Percentiles rank a stretch among this genome's conserved stretches.
Evolutionary conservation across 257 asterid species (phyloP).

Genomic region (Solanum microdontum): DNA sequence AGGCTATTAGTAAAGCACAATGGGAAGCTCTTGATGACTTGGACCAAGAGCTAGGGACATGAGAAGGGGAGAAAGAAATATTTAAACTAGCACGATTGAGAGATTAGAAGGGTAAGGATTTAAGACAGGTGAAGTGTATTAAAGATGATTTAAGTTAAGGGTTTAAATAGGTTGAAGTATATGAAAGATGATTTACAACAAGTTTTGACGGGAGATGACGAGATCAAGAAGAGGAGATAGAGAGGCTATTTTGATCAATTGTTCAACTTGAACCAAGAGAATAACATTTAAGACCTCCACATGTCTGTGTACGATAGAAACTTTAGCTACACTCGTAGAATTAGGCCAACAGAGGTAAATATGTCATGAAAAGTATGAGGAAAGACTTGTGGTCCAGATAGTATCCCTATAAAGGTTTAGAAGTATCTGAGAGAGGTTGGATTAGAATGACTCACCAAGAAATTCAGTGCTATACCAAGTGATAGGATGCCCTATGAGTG

Average conservation of each 20-base stretch:
- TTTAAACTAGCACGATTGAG: not conserved
- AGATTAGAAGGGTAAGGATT: not conserved
- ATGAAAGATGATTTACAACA: not conserved
- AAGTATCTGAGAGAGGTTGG: not conserved
- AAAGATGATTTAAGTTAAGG: not conserved
- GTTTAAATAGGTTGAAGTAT: not conserved
- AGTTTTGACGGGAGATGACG: not conserved
- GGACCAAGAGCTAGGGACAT: not conserved
- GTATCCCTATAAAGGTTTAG: not conserved
- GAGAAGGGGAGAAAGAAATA: not conserved
- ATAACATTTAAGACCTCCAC: not conserved
- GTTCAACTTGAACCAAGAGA: not conserved
- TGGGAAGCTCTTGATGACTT: not conserved
- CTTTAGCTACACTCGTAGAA: not conserved
- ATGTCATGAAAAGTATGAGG: not conserved
- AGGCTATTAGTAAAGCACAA: not conserved
- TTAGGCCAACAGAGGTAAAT: not conserved
- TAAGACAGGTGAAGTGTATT: not conserved
- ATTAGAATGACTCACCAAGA: not conserved
- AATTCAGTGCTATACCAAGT: not conserved
- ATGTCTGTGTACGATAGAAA: not conserved
- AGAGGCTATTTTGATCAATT: not conserved
- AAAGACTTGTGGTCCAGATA: not conserved
- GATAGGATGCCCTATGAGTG: not conserved
- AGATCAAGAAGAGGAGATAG: not conserved